phyloP scores from a whole-genome alignment of 179 eudicot genomes.

The Beta corolliflora region DNA sequence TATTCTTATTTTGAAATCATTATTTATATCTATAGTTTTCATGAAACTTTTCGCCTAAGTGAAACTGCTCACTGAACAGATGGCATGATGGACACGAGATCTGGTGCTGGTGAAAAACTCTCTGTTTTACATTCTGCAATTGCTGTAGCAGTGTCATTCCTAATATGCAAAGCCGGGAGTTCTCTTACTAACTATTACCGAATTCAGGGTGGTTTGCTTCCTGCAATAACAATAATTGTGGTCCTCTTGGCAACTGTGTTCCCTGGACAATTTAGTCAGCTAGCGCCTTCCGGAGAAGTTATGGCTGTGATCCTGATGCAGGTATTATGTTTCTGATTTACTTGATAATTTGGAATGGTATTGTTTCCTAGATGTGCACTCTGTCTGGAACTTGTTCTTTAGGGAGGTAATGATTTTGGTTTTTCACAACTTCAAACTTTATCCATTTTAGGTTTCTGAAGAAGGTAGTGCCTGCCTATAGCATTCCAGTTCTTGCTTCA shows the following conservation, averaged over 20 bases:
- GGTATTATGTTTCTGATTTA: conserved; percentile 37
- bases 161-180: conserved; percentile 70
- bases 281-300: conserved; percentile 85
- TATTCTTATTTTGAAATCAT: not conserved
- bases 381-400: not conserved
- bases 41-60: conserved; percentile 10
- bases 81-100: conserved; percentile 30
- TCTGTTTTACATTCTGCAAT: conserved; percentile 68
- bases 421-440: not conserved
- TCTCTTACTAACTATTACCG: conserved; percentile 56
- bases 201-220: conserved; percentile 78
- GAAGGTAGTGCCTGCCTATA: not conserved
- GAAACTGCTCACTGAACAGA: conserved; percentile 31
- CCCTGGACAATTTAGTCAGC: conserved; percentile 57
- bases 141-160: conserved; percentile 77
- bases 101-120: conserved; percentile 53
- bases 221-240: conserved; percentile 74
- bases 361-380: not conserved
- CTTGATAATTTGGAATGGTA: not conserved
- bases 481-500: not conserved
- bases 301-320: conserved; percentile 85
- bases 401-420: not conserved
- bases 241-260: conserved; percentile 71
- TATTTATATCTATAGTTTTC: not conserved
- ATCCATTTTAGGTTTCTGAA: not conserved